A percentile compares a stretch with the other conserved stretches of the same genome.
Conservation (phyloP, 2,329 filamentous ascomycete species). For the Scedosporium aurantiacum region DNA sequence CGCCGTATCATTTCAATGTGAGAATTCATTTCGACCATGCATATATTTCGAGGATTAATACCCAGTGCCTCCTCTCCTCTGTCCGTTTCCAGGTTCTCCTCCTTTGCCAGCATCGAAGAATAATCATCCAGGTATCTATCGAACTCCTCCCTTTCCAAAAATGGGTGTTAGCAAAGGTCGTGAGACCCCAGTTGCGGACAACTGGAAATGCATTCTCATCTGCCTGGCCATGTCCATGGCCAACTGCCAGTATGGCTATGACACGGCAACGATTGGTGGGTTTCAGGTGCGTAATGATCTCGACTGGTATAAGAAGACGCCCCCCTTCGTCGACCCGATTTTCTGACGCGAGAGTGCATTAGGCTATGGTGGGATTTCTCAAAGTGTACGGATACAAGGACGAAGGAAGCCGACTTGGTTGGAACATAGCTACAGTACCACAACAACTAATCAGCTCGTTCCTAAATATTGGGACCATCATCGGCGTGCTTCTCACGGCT, state of each 20-base stretch:
- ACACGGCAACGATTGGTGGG: slow-evolving; percentile 11
- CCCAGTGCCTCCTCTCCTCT: too few relatives aligned
- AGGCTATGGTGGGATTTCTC: slow-evolving; percentile 39
- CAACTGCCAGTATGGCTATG: slow-evolving; percentile 15
- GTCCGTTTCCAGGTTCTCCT: neutral
- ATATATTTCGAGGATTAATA: too few relatives aligned
- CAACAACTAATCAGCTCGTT: slow-evolving; percentile 39
- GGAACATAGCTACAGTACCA: slow-evolving; percentile 30
- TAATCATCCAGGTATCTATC: neutral
- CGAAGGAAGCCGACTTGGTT: slow-evolving; percentile 22
- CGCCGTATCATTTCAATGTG: too few relatives aligned
- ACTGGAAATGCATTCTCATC: slow-evolving; percentile 16
- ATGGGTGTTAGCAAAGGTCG: slow-evolving; percentile 7
- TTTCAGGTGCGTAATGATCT: slow-evolving; percentile 10
- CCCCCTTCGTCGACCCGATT: too few relatives aligned
- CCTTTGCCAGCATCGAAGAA: neutral
- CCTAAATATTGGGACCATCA: slow-evolving; percentile 25
- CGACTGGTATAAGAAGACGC: neutral
- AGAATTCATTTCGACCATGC: too few relatives aligned
- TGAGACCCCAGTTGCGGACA: slow-evolving; percentile 13
- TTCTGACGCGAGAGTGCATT: slow-evolving; percentile 18
- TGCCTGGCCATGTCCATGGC: slow-evolving; percentile 16
- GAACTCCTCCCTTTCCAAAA: neutral
- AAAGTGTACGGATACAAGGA: slow-evolving; percentile 24
- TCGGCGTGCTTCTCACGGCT: slow-evolving; percentile 21